Base-by-base conservation (phyloP, 2,329 filamentous ascomycete genomes). In the Colletotrichum magnum region DNA sequence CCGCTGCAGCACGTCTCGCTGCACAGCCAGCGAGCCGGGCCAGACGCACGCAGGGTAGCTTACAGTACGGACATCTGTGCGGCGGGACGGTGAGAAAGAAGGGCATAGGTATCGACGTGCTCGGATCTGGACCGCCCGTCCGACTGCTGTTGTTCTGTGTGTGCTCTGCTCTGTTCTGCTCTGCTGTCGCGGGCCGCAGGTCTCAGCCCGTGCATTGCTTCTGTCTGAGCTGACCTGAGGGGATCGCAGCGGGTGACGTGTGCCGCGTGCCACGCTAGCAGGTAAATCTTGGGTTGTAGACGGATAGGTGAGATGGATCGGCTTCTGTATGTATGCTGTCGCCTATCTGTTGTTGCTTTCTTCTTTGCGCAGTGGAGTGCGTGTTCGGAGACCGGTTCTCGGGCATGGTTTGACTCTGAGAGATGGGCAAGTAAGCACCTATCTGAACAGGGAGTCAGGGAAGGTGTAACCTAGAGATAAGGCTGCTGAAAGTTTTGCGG, bases 31-130 rank as follows among this genome's bases (percentile, higher is more conserved):
- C 47, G 36, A 53, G 47, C 50, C 43, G 41, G 53, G 39, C 53
- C 26, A 53, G 32, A 26, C 36, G 62, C 13, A 58, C 59, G n/a
- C 54, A 68, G 60, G 53, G 60, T 58, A 53, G 47, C 28, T 43
- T 50, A 65, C 65, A 65, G 60, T 65, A 68, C 60, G 61, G 61
- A 68, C 65, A 58, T 47, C 61, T 50, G 28, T 53, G 24, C 65
- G 28, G 28, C 60, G 28, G 48, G 47, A 68, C 60, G 48, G 65
- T 68, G 28, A 32, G 18, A 18, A 32, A 9, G 7, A 32, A 32
- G 28, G 28, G 28, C 53, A 47, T 36, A 18, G 28, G 12, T 32
- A 41, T 52, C 16, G 41, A 15, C 16, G 13, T 43, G 47, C 47
- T 50, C 58, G 18, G 36, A 45, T 52, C 52, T 51, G 58, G 59